Base-by-base conservation (phyloP, 495 filamentous ascomycete genomes). In the Penicillium diatomitis region DNA sequence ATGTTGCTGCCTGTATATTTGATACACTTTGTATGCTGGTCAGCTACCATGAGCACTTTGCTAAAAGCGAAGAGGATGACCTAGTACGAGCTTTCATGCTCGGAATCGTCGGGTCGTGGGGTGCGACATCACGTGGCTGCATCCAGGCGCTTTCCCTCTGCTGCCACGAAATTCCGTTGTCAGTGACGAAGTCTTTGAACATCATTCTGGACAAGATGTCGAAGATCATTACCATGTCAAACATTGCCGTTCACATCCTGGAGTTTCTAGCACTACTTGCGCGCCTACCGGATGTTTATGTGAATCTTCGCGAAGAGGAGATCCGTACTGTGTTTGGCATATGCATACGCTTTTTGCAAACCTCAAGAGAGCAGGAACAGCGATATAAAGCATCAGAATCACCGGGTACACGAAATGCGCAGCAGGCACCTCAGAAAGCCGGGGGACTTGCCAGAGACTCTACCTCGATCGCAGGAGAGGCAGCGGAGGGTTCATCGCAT, bases 101-200 rank as follows among this genome's bases (percentile, higher is more conserved):
- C 44, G 90, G 90, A 6, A 82, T 95, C 41, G 77, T 77, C 38
- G 81, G 86, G 8, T 84, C 82, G 27, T 86, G 86, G 77, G 91
- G 96, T 54, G 78, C 87, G 51, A 90, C 85, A 20, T 86, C 88
- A 29, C 90, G 87, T 57, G 85, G 81, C 41, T 96, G 92, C 63
- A 95, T 99, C 43, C 91, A 97, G 64, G 92, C 90, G 3, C 73
- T 99, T 6, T 86, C 88, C 2, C 81, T 97, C 38, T 97, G 90
- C 66, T 96, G 90, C 58, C 85, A 96, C 58, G 94, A 99, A 62
- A 77, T 96, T 29, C 90, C 90, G 28, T 71, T 80, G 30, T 88
- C 88, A 31, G 82, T 89, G 43, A 85, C 82, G 56, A 95, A 88
- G 57, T 82, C 82, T 29, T 68, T 97, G 44, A 84, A 85, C 34